These are phyloP conservation scores for Amylocarpus encephaloides DNA, from an alignment of 2,329 filamentous ascomycete genomes.

Conservation along the genomic window DNA sequence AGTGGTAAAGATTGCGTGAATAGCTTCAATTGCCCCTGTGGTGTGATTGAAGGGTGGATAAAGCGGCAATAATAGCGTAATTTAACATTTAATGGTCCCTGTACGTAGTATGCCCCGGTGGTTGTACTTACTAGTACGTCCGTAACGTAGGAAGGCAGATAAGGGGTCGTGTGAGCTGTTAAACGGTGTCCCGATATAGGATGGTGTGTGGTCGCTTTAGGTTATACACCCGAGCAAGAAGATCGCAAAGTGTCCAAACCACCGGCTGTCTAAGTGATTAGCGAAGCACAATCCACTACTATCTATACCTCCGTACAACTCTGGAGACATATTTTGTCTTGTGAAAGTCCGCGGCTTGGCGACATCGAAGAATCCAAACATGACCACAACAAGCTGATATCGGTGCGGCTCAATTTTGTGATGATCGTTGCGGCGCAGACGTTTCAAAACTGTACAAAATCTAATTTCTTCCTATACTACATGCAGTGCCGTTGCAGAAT, in stretches of 20 bases:
- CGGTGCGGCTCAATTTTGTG: neutral
- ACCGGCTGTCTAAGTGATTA: neutral
- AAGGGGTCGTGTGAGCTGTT: neutral
- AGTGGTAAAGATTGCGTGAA: too few relatives aligned
- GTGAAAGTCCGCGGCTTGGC: slow-evolving; percentile 14
- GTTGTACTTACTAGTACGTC: too few relatives aligned
- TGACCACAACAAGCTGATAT: neutral
- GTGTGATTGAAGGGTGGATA: too few relatives aligned
- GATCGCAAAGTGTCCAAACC: neutral
- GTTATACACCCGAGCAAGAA: neutral
- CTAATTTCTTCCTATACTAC: slow-evolving; percentile 29
- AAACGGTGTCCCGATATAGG: neutral
- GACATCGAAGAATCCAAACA: neutral
- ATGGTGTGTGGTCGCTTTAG: neutral
- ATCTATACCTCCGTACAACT: neutral
- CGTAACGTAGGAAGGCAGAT: neutral
- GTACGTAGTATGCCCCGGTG: too few relatives aligned
- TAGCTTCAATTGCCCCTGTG: too few relatives aligned
- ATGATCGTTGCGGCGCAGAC: neutral
- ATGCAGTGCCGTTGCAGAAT: slow-evolving; percentile 24
- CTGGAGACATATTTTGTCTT: slow-evolving; percentile 4
- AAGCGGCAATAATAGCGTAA: too few relatives aligned
- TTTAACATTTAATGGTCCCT: too few relatives aligned
- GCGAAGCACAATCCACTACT: neutral
- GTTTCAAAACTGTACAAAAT: neutral